Base-by-base conservation (phyloP, 306 rosid species). In the Oxytropis ochrocephala region DNA sequence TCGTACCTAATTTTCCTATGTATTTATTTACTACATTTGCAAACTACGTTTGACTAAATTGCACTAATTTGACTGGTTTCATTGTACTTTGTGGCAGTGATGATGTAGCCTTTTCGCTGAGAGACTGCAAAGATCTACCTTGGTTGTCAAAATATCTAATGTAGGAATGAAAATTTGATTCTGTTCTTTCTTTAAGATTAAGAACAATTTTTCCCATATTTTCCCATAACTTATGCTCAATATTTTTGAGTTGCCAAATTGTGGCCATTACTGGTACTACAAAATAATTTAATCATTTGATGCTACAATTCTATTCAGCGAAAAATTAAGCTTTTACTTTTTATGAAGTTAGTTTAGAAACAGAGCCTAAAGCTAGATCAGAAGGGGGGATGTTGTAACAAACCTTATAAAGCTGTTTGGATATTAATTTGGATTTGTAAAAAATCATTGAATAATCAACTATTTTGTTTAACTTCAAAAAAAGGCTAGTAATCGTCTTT, bases 141-240 rank as follows among this genome's bases (percentile, higher is more conserved):
- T 93, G 98, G 98, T 64, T 93, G 80, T 83, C 97, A 12, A 90
- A 93, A 87, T 93, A 88, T 74, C 78, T 93, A 63, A 76, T 70
- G 65, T 73, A 79, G 56, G 50, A 66, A 33, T 10, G 56, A 19
- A 38, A 14, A 43, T 33, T 44, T 7, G 61, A 19, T 13, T 46
- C 17, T 11, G 44, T 49, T 68, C 29, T 18, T 24, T 24, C 29
- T 38, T 0, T 13, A 33, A 33, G 18, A 69, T 0, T 13, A 33
- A 33, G 18, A 69, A 76, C 70, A 78, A 13, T 76, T 81, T 79
- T 81, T 73, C 64, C 42, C 21, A 1, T 14, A 69, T 81, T 79
- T 81, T 73, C 64, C 42, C 21, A 1, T 14, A 69, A 19, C 57
- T 63, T 60, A n/a, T 32, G 19, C 41, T 66, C 47, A 49, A 33